A percentile compares a stretch with the other conserved stretches of the same genome.
Evolutionary conservation across 2,329 filamentous ascomycete species (phyloP).

Genomic region (Arthrobotrys megalospora): DNA sequence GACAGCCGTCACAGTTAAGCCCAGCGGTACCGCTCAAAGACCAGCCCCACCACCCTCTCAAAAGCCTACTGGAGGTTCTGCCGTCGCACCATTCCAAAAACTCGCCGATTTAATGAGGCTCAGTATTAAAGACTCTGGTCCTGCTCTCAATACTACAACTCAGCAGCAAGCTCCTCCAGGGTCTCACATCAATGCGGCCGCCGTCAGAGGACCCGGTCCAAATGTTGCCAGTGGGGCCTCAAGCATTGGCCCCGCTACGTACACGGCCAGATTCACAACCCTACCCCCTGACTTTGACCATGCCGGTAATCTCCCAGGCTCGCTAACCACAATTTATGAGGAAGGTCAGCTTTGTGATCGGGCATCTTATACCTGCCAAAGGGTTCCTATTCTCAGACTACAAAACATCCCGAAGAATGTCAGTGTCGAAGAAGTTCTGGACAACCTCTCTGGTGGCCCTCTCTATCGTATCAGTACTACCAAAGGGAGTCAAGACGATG

Average conservation of each 20-base stretch:
- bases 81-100: constrained; percentile 4
- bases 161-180: background rate
- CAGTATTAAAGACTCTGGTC: background rate
- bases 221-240: background rate
- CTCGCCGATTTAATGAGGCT: constrained; percentile 4
- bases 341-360: constrained; percentile 21
- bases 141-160: background rate
- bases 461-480: constrained; percentile 36
- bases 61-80: background rate
- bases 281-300: constrained; percentile 36
- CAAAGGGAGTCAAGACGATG: background rate
- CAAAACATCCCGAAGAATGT: constrained; percentile 33
- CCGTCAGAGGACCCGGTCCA: background rate
- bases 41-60: background rate
- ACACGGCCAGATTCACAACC: constrained; percentile 13
- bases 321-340: background rate
- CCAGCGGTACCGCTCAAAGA: background rate
- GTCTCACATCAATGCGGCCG: background rate
- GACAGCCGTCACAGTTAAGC: constrained; percentile 15
- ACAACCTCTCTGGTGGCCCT: constrained; percentile 39
- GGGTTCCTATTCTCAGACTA: constrained; percentile 34
- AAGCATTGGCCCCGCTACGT: background rate
- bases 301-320: constrained; percentile 27
- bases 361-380: constrained; percentile 12
- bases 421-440: constrained; percentile 15